Conservation (phyloP, 1,284 basidiomycete species). For the Pyrrhoderma noxium region DNA sequence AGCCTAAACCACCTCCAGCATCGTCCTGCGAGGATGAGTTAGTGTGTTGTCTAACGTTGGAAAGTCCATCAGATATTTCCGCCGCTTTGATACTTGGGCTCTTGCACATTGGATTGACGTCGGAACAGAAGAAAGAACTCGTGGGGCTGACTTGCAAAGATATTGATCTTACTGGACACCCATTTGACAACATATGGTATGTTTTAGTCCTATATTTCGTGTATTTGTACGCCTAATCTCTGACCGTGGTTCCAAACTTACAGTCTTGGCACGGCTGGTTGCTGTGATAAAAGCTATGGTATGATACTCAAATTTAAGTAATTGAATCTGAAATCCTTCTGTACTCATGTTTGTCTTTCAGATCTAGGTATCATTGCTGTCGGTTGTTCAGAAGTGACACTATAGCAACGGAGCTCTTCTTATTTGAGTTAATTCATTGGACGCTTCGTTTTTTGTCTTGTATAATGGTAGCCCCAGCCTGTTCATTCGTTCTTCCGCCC, state of each 20-base stretch:
- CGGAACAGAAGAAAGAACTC: background rate
- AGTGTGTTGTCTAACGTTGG: slow-evolving; percentile 4
- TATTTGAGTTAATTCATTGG: no score
- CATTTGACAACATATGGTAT: background rate
- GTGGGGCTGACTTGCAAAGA: slow-evolving; percentile 6
- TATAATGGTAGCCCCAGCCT: no score
- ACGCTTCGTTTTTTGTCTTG: no score
- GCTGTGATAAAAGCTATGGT: slow-evolving; percentile 11
- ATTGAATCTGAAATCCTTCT: background rate
- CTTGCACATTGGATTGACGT: slow-evolving; percentile 3
- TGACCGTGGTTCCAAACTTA: background rate
- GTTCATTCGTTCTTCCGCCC: no score
- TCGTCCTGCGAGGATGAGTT: slow-evolving; percentile 8
- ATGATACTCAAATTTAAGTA: background rate
- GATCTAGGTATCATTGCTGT: slow-evolving; percentile 10
- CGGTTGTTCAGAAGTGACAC: slow-evolving; percentile 4
- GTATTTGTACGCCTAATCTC: background rate
- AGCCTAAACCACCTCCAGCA: slow-evolving; percentile 4
- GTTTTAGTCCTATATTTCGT: background rate
- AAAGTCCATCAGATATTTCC: background rate
- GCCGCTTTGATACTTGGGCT: slow-evolving; percentile 1
- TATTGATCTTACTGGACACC: background rate
- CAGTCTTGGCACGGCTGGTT: slow-evolving; percentile 2
- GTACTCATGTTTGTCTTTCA: background rate
- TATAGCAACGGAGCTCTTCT: no score